Evolutionary conservation across 2,329 filamentous ascomycete genomes (phyloP), one percentile per base, ranked within the genome.

Genomic region (Aureobasidium zeae): DNA sequence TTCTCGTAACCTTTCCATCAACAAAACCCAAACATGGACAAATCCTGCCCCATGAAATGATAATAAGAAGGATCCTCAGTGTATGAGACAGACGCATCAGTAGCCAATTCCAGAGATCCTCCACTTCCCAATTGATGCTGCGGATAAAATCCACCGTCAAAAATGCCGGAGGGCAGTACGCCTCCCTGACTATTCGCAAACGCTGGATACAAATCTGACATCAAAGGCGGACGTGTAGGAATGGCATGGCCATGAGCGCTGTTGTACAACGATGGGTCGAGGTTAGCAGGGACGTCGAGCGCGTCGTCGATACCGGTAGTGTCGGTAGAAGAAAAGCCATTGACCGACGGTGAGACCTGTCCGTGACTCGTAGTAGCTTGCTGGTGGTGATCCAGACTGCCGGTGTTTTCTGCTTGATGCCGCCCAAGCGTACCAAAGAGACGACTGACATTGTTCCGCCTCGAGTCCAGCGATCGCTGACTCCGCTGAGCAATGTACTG

Each of bases 1-100:
- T 11, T 6, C 11, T 11, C 22, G 11, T 25, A 11, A 25, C 11
- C 7, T 25, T 25, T 25, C 8, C 8, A 16, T 38, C 33, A 38
- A 13, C 44, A 46, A n/a, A 47, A 42, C 1, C 45, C 38, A 32
- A 47, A 47, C 32, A 47, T 44, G 8, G 37, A 36, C 33, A 42
- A 24, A 9, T 47, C 45, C 12, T 47, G 36, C n/a, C 33, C 45
- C 32, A 47, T 31, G n/a, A 43, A 47, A 17, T 44, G 36, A 9
- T 36, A 42, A 19, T n/a, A n/a, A n/a, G n/a, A n/a, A n/a, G n/a
- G n/a, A n/a, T n/a, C n/a, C n/a, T n/a, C n/a, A n/a, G n/a, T n/a
- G n/a, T n/a, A n/a, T n/a, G n/a, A n/a, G n/a, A n/a, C n/a, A n/a
- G n/a, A n/a, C n/a, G n/a, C n/a, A n/a, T n/a, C n/a, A n/a, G n/a